Base-by-base conservation (phyloP, 2,329 filamentous ascomycete species). In the Aureobasidium mangrovei region DNA sequence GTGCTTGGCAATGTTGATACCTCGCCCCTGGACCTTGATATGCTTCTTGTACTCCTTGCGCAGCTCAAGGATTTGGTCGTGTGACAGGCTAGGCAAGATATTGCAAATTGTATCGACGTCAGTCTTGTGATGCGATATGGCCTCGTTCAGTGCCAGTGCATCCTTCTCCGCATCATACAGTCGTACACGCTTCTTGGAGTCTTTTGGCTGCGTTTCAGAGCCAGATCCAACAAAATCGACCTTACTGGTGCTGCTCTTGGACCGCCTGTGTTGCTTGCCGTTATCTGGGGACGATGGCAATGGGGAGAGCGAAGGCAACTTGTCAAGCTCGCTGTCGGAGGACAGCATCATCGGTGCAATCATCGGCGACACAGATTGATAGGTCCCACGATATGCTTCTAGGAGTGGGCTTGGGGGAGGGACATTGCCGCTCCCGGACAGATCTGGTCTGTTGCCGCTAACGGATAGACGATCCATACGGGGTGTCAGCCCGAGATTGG, bases 331-430 rank as follows among this genome's bases (percentile, higher is more conserved):
- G 38, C 47, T 60, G 55, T 58, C 60, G 38, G 27, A 55, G 47
- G 31, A 60, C 31, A 40, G 49, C 26, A 32, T 74, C 62, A 81
- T 74, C 0, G 91, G 88, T 0, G 90, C 90, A 0, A 91, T 91
- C 88, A 96, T 95, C 0, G 91, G 91, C 0, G 91, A 95, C 62
- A 94, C 87, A 56, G 88, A 88, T 69, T 97, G 91, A 63, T 95
- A 97, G 0, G 91, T 95, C 38, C 91, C 91, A 58, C 85, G 86
- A 70, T 97, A 97, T 0, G 93, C 85, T 70, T 97, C 91, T 2
- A 95, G 80, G 47, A 97, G 76, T 0, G 91, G 93, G 58, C 89
- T 95, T 1, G 82, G 82, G 0, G 90, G 88, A 1, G 88, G 79
- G 42, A 77, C 67, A 33, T 65, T 69, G 24, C 65, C 67, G 38